phyloP scores from a whole-genome alignment of 2,329 filamentous ascomycete species.

The Fusarium dimerum region DNA sequence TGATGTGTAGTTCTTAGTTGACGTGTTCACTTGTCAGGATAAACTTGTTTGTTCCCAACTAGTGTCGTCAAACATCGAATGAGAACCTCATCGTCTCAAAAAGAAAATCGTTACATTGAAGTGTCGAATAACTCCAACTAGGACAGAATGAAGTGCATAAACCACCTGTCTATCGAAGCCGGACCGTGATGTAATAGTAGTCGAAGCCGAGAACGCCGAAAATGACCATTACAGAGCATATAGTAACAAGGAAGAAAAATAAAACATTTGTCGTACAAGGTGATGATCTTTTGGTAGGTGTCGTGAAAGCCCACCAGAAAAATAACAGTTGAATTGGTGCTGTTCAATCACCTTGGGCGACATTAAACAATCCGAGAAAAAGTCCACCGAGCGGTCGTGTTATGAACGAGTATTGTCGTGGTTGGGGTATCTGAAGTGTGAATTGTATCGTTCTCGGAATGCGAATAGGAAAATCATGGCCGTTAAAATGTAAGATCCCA shows the following conservation, averaged over 20 bases:
- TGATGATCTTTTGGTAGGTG: background rate
- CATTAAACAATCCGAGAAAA: conserved; percentile 27
- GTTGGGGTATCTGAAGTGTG: conserved; percentile 43
- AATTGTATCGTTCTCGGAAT: conserved; percentile 36
- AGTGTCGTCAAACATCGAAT: no score
- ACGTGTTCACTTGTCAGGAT: no score
- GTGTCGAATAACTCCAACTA: background rate
- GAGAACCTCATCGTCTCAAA: background rate
- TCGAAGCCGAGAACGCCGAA: conserved; percentile 31
- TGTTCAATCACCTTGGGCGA: conserved; percentile 16
- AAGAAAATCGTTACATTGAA: conserved; percentile 5
- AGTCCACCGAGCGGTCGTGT: conserved; percentile 31
- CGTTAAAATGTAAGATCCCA: conserved; percentile 32
- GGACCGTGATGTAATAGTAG: conserved; percentile 27
- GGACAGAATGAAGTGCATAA: conserved; percentile 13
- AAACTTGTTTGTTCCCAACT: no score
- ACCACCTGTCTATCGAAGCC: conserved; percentile 28
- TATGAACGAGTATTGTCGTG: conserved; percentile 39
- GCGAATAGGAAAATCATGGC: conserved; percentile 35
- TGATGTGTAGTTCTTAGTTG: background rate
- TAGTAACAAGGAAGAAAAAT: conserved; percentile 25
- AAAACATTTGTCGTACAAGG: conserved; percentile 9
- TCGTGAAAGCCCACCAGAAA: background rate
- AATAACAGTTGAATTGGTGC: background rate
- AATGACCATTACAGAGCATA: conserved; percentile 37